phyloP scores from a whole-genome alignment of 129 eudicot species.

The Dittrichia graveolens region DNA sequence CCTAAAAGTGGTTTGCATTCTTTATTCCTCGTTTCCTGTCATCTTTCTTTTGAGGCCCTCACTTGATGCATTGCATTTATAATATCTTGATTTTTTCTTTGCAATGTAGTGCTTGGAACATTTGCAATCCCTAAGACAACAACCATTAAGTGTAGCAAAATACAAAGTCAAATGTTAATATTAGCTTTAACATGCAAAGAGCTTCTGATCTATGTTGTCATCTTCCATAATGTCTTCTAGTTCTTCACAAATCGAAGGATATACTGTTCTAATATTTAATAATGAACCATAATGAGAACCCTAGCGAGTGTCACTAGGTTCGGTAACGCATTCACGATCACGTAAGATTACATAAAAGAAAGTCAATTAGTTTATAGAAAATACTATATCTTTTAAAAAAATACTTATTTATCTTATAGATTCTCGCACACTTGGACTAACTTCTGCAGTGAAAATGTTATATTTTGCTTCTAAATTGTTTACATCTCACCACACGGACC shows the following conservation, averaged over 20 bases:
- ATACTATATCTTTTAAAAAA: no score
- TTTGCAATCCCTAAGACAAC: background rate
- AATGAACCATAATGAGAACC: background rate
- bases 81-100: conserved; percentile 6
- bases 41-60: background rate
- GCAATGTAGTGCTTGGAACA: background rate
- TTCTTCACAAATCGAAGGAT: no score
- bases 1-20: background rate
- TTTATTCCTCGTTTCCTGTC: background rate
- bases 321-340: background rate
- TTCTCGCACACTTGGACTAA: no score
- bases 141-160: conserved; percentile 14
- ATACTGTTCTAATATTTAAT: background rate
- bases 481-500: no score
- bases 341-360: no score
- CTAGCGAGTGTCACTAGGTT: background rate
- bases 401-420: no score
- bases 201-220: background rate
- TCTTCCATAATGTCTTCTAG: background rate
- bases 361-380: no score
- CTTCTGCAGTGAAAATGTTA: no score
- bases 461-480: no score
- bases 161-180: background rate
- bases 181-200: background rate
- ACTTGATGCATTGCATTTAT: background rate